These are phyloP conservation scores for Asparagopsis taxiformis DNA, from an alignment of 31 red algal genomes.

Conservation along the genomic window DNA sequence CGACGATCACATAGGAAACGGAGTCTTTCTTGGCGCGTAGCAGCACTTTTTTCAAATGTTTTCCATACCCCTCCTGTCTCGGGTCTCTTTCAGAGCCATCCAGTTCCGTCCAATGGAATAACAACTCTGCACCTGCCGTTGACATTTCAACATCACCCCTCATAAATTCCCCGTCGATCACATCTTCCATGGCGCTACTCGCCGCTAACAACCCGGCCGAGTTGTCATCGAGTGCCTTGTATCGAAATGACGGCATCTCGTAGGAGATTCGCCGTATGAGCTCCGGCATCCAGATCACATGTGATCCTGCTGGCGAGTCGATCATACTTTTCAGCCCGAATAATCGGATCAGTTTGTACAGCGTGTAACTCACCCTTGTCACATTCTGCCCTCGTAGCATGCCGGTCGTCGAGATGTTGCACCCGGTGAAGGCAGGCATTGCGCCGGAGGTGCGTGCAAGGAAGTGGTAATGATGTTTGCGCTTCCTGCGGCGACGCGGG, in stretches of 20 bases:
- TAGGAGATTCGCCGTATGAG: constrained; percentile 22
- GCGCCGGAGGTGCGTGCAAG: neutral
- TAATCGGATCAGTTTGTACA: constrained; percentile 54
- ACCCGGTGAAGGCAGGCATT: neutral
- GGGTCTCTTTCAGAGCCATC: constrained; percentile 12
- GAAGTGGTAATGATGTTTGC: too few relatives aligned
- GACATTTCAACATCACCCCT: constrained; percentile 13
- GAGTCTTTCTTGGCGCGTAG: neutral
- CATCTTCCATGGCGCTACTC: neutral
- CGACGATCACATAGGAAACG: constrained; percentile 1
- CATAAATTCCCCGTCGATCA: constrained; percentile 16
- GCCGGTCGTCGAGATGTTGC: neutral
- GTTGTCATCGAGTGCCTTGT: constrained; percentile 21
- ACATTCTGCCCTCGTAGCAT: constrained; percentile 7
- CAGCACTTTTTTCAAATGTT: constrained; percentile 8
- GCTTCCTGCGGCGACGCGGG: too few relatives aligned
- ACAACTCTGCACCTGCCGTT: constrained; percentile 11
- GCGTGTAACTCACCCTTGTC: constrained; percentile 32
- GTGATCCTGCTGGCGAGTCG: constrained; percentile 44
- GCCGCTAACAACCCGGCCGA: neutral
- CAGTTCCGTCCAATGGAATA: constrained; percentile 52
- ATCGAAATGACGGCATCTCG: constrained; percentile 34
- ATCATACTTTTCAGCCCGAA: constrained; percentile 28
- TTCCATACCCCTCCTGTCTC: neutral
- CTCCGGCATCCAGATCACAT: constrained; percentile 38